These are phyloP conservation scores for Curvularia sp. DNA, from an alignment of 2,329 filamentous ascomycete genomes.

Conservation along the genomic window DNA sequence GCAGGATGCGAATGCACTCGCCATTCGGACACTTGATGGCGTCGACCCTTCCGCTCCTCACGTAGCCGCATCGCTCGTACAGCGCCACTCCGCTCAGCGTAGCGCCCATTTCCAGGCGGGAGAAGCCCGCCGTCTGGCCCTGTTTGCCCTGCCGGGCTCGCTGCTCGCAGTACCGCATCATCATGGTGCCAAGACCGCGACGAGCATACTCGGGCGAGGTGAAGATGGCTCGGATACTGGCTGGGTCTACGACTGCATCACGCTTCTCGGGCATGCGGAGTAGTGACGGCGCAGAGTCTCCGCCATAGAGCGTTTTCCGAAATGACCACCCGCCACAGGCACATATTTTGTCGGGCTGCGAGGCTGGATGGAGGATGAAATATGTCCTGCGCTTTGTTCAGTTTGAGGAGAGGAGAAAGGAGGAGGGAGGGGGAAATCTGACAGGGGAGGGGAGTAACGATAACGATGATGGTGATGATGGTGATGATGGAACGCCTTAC, in stretches of 20 bases:
- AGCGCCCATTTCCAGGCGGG: constrained; percentile 46
- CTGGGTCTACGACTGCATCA: constrained; percentile 38
- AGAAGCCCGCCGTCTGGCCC: constrained; percentile 32
- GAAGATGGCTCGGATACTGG: constrained; percentile 49
- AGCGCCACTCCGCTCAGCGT: constrained; percentile 45
- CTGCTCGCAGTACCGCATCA: constrained; percentile 49
- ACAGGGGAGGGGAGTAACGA: too few species aligned
- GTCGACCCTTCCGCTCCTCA: constrained; percentile 45
- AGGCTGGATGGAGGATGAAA: constrained; percentile 42
- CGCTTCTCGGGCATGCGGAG: constrained; percentile 42
- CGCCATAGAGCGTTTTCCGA: constrained; percentile 46
- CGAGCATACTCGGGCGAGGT: constrained; percentile 42
- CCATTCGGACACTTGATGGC: constrained; percentile 45
- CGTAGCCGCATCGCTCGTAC: constrained; percentile 49
- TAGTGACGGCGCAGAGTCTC: constrained; percentile 41
- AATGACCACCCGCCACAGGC: constrained; percentile 51
- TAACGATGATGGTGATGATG: neutral
- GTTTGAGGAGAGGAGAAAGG: neutral
- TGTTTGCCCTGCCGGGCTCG: constrained; percentile 31
- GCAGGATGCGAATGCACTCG: constrained; percentile 42
- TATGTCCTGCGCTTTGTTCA: constrained; percentile 33
- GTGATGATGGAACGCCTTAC: constrained; percentile 22
- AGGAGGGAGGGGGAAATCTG: neutral
- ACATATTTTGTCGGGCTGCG: constrained; percentile 31
- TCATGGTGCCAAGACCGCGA: constrained; percentile 46